Evolutionary conservation across 768 basidiomycete genomes (phyloP).

Genomic region (Gymnopilus dilepis): DNA sequence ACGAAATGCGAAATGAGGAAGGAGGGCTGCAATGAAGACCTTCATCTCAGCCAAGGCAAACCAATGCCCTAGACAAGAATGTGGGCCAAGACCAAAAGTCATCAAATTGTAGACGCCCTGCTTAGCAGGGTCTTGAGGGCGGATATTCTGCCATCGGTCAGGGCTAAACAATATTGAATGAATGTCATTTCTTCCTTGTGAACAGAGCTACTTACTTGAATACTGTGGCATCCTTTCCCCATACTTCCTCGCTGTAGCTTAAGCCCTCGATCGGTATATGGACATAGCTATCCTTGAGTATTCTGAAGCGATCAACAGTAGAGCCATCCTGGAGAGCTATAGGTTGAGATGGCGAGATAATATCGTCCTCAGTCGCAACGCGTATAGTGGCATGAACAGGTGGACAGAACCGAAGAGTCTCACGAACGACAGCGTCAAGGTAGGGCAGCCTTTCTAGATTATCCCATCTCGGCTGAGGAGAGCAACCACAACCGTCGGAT

Average conservation of each 20-base stretch:
- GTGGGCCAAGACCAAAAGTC: constrained; percentile 59
- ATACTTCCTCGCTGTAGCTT: constrained; percentile 55
- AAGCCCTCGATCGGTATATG: constrained; percentile 65
- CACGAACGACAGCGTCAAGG: constrained; percentile 62
- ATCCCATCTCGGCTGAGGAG: constrained; percentile 34
- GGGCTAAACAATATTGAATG: constrained; percentile 41
- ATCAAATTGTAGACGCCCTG: constrained; percentile 56
- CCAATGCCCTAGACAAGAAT: constrained; percentile 54
- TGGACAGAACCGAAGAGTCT: constrained; percentile 59
- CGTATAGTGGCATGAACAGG: constrained; percentile 65
- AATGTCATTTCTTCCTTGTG: not conserved
- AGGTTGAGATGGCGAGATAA: constrained; percentile 55
- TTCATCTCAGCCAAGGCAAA: constrained; percentile 57
- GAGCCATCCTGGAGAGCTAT: constrained; percentile 47
- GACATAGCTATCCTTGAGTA: constrained; percentile 59
- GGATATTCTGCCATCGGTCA: constrained; percentile 55
- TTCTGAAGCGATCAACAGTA: constrained; percentile 42
- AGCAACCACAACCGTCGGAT: constrained; percentile 17
- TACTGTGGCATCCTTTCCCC: constrained; percentile 55
- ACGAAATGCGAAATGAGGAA: constrained; percentile 51
- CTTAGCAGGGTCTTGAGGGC: constrained; percentile 39
- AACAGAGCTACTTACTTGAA: constrained; percentile 51
- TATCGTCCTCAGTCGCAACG: constrained; percentile 56
- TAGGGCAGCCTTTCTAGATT: constrained; percentile 49
- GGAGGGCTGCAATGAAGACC: constrained; percentile 49